Evolutionary conservation across 306 rosid genomes (phyloP).

Genomic region (Castanopsis chinensis): DNA sequence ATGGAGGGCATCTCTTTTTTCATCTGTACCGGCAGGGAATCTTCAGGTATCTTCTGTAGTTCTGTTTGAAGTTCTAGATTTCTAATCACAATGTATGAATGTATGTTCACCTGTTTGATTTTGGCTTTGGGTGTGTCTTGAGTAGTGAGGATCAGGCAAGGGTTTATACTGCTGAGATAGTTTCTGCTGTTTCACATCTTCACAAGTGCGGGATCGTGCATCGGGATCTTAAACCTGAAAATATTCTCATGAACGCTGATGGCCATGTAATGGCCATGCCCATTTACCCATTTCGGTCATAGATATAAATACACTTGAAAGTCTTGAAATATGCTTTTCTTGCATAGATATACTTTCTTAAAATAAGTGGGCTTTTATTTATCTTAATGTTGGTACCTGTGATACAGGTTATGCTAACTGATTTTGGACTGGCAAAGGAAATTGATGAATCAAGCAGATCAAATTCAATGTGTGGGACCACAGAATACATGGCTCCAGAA

Average conservation of each 20-base stretch:
- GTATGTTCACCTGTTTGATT: slow-evolving; percentile 22
- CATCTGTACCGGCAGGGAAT: slow-evolving; percentile 87
- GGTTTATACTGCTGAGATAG: slow-evolving; percentile 91
- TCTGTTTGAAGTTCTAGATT: neutral
- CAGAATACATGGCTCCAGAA: slow-evolving; percentile 97
- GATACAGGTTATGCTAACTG: slow-evolving; percentile 83
- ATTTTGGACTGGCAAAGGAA: slow-evolving; percentile 93
- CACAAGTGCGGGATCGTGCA: slow-evolving; percentile 85
- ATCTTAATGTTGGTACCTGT: slow-evolving; percentile 14
- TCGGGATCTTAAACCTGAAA: slow-evolving; percentile 96
- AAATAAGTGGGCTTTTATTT: neutral
- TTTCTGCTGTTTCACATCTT: slow-evolving; percentile 92
- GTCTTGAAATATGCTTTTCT: slow-evolving; percentile 14
- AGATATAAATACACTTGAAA: slow-evolving; percentile 14
- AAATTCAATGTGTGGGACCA: slow-evolving; percentile 93
- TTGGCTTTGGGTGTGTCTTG: slow-evolving; percentile 39
- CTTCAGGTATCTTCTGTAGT: slow-evolving; percentile 56
- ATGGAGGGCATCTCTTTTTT: slow-evolving; percentile 94
- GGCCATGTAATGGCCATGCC: slow-evolving; percentile 75
- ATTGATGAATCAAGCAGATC: slow-evolving; percentile 82
- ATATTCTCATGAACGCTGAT: slow-evolving; percentile 83
- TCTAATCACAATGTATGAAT: neutral
- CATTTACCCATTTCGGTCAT: slow-evolving; percentile 20
- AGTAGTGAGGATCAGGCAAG: slow-evolving; percentile 97
- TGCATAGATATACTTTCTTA: neutral